Evolutionary conservation across 139 green algal species (phyloP), one percentile per base, ranked within the genome.

Genomic region (Gonium pectorale): DNA sequence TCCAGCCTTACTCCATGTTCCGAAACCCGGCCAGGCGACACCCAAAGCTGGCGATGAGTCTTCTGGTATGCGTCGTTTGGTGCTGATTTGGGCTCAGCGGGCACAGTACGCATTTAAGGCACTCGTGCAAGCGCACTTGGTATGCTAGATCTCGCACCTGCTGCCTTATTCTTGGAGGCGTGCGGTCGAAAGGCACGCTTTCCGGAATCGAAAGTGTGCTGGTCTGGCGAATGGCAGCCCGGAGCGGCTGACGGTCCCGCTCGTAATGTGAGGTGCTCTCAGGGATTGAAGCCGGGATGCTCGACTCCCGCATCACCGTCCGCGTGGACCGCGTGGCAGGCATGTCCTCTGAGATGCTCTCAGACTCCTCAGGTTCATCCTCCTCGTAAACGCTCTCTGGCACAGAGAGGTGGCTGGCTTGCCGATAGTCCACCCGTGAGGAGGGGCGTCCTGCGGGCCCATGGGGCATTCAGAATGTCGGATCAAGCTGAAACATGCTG

Each of bases 321-420:
- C 66, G 5, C 66, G 46, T 33, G 46, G 22, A n/a, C 2, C 33
- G 33, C 2, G 35, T 72, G 35, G 49, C 49, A 13, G 24, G 6
- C 27, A 22, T n/a, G 56, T 79, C 70, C 17, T 63, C 46, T 31
- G 44, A 44, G 0, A 37, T 31, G 13, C 40, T 35, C 41, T 59
- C 67, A 7, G 33, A 37, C 43, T 60, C 41, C 41, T 60, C 68
- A 3, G 69, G 52, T 21, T 68, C 33, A 17, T 75, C 67, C 40
- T 69, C 74, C 63, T 83, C 77, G 26, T 44, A 49, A 2, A 74
- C 43, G 31, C 43, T 73, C 19, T 72, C 60, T 4, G 75, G 59
- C 29, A 71, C 41, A 0, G 77, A 74, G 3, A 82, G 31, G 17
- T n/a, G 59, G 59, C 74, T 82, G 43, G 43, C 8, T 43, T 83